A percentile compares a stretch with the other conserved stretches of the same genome.
These are phyloP conservation scores for Testicularia cyperi DNA, from an alignment of 1,284 basidiomycete species.

Conservation along the genomic window DNA sequence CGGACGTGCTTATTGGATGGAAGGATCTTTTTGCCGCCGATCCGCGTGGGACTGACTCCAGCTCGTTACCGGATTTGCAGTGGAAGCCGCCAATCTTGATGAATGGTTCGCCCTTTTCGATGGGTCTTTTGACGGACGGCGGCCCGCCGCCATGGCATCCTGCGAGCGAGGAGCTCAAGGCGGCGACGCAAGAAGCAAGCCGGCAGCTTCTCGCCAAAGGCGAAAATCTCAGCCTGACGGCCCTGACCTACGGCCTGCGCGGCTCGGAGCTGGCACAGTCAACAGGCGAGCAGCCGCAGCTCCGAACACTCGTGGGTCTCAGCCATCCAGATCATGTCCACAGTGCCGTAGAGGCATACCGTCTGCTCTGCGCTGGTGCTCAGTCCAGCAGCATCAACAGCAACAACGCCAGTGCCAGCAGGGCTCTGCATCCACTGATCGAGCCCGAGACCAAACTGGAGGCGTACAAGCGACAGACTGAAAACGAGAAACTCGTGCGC, in stretches of 20 bases:
- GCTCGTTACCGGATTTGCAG: conserved; percentile 4
- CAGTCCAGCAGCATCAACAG: conserved; percentile 1
- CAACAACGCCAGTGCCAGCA: too few relatives aligned
- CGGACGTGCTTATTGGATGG: conserved; percentile 47
- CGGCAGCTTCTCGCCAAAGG: conserved; percentile 15
- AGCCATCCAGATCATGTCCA: conserved; percentile 57
- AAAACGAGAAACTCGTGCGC: conserved; percentile 13
- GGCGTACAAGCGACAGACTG: conserved; percentile 16
- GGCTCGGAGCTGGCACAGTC: conserved; percentile 24
- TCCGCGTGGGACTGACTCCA: conserved; percentile 6
- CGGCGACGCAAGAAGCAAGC: conserved; percentile 58
- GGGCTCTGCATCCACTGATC: conserved; percentile 2
- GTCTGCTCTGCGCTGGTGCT: conserved; percentile 31
- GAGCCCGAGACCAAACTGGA: neutral
- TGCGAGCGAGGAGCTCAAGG: conserved; percentile 66
- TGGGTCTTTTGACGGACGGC: conserved; percentile 77
- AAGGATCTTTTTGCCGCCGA: conserved; percentile 33
- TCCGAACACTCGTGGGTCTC: conserved; percentile 54
- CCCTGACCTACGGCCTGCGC: conserved; percentile 49
- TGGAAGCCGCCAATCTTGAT: conserved; percentile 67
- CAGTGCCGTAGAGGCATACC: conserved; percentile 44
- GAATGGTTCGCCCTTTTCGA: conserved; percentile 84
- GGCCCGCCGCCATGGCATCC: conserved; percentile 82
- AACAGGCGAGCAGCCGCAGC: conserved; percentile 4
- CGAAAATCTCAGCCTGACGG: conserved; percentile 38